Conservation (phyloP, 176 grass and related monocot genomes). For the Aegilops umbellulata region DNA sequence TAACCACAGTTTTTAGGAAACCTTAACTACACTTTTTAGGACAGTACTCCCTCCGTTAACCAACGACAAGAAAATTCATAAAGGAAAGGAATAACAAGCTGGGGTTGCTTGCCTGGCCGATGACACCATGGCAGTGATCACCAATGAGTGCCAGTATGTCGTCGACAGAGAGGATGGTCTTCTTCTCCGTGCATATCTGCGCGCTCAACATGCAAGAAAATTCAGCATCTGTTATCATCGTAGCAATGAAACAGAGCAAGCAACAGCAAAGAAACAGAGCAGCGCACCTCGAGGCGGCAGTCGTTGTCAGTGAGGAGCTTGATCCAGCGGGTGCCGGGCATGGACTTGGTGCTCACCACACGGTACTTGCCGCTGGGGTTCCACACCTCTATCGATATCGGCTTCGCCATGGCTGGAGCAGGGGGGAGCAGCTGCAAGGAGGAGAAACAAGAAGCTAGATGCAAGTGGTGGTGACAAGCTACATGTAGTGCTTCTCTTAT, state of each 20-base stretch:
- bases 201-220: neutral
- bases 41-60: neutral
- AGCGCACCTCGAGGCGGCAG: constrained; percentile 32
- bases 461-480: neutral
- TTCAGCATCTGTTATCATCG: neutral
- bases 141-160: constrained; percentile 90
- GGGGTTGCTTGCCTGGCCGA: constrained; percentile 59
- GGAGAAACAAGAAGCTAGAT: neutral
- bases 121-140: constrained; percentile 72
- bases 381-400: constrained; percentile 87
- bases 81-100: neutral
- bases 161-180: constrained; percentile 85
- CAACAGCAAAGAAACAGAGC: neutral
- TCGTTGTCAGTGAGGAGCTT: constrained; percentile 82
- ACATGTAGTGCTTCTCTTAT: neutral
- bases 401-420: constrained; percentile 52
- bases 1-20: no score
- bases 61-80: no score
- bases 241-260: neutral
- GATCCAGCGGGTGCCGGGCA: constrained; percentile 93
- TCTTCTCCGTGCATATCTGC: constrained; percentile 48
- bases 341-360: constrained; percentile 92
- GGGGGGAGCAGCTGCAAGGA: neutral
- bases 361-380: constrained; percentile 86
- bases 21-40: neutral